Conservation (phyloP, 306 rosid species). For the Corylus heterophylla region DNA sequence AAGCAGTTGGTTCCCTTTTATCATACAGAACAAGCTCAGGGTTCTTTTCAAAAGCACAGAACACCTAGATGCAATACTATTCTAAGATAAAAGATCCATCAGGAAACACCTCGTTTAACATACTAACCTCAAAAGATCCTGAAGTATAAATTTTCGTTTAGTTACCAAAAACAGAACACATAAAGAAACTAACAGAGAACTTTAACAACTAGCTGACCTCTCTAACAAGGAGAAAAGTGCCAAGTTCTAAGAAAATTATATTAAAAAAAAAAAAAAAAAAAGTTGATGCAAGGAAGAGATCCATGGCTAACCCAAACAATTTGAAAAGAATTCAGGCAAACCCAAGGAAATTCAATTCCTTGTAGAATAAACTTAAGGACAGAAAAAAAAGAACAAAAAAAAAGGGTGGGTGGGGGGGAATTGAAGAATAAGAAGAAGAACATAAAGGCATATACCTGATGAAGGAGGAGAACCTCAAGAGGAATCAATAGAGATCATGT, state of each 20-base stretch:
- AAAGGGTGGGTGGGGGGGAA: no score
- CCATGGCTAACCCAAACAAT: background rate
- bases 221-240: background rate
- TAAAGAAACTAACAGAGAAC: slow-evolving; percentile 23
- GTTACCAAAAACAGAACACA: background rate
- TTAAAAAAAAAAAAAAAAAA: background rate
- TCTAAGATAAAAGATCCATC: slow-evolving; percentile 1
- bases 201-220: background rate
- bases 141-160: background rate
- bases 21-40: background rate
- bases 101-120: slow-evolving; percentile 18
- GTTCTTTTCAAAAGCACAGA: slow-evolving; percentile 2
- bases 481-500: slow-evolving; percentile 14
- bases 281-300: background rate
- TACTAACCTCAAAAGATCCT: slow-evolving; percentile 17
- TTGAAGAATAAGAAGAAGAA: slow-evolving; percentile 9
- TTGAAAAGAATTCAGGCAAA: background rate
- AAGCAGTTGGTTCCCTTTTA: background rate
- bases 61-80: background rate
- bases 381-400: background rate
- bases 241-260: slow-evolving; percentile 14
- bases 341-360: slow-evolving; percentile 8
- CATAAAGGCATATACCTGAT: slow-evolving; percentile 37
- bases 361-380: background rate
- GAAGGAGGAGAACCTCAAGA: slow-evolving; percentile 24